phyloP scores from a whole-genome alignment of 179 eudicot genomes.

The Monotropa hypopitys region DNA sequence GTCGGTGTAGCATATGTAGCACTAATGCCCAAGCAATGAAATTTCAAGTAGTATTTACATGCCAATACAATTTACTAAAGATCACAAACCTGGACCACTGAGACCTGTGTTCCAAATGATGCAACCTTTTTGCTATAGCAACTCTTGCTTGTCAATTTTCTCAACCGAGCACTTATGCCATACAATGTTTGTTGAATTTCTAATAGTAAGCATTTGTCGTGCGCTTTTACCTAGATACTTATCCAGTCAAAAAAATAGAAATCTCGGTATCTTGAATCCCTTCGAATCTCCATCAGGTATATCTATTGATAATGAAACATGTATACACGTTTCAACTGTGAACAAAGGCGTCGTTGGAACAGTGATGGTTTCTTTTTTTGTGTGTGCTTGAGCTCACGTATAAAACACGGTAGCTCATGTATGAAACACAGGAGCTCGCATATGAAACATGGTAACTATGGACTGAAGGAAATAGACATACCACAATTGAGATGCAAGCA shows the following conservation, averaged over 20 bases:
- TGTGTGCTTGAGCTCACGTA: too few species aligned
- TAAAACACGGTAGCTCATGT: too few species aligned
- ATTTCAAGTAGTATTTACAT: slow-evolving; percentile 3
- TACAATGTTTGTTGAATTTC: slow-evolving; percentile 45
- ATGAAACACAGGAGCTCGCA: too few species aligned
- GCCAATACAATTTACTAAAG: neutral
- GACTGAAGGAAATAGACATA: too few species aligned
- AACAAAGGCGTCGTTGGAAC: too few species aligned
- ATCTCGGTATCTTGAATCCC: too few species aligned
- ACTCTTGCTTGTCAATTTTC: slow-evolving; percentile 47
- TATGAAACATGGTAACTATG: too few species aligned
- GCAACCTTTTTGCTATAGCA: slow-evolving; percentile 72
- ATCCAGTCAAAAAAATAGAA: neutral
- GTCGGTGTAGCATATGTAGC: neutral
- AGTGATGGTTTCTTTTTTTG: too few species aligned
- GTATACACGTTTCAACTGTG: too few species aligned
- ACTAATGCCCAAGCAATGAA: neutral
- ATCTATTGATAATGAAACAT: too few species aligned
- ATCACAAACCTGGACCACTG: slow-evolving; percentile 76
- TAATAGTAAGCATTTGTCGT: slow-evolving; percentile 25
- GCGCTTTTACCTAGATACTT: slow-evolving; percentile 29
- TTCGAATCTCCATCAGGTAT: too few species aligned
- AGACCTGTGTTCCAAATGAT: slow-evolving; percentile 85
- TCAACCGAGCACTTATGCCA: slow-evolving; percentile 70
- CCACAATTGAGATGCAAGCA: too few species aligned